Evolutionary conservation across 306 rosid species (phyloP).

Genomic region (Trifolium pratense): DNA sequence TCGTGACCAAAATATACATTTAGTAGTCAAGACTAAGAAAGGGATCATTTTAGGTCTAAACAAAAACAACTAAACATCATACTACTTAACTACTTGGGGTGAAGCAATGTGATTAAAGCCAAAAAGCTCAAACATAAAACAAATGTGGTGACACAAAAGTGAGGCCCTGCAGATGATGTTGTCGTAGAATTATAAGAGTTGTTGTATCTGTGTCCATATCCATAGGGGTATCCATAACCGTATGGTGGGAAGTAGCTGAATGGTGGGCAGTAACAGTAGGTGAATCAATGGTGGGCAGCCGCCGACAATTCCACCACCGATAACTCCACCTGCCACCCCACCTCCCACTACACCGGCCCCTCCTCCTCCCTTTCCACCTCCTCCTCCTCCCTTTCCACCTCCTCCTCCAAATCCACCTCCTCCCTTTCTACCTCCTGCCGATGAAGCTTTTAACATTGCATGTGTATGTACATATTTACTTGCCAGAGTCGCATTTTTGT

Average conservation of each 20-base stretch:
- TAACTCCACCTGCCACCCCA: background rate
- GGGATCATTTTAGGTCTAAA: background rate
- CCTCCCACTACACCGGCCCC: background rate
- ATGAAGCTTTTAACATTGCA: background rate
- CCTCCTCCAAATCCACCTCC: background rate
- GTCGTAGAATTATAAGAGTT: conserved; percentile 17
- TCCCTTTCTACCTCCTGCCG: background rate
- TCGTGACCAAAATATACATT: background rate
- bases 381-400: conserved; percentile 1
- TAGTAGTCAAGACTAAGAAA: background rate
- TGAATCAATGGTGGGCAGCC: no score
- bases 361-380: background rate
- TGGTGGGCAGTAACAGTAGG: no score
- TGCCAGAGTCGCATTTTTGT: background rate
- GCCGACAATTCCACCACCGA: conserved; percentile 8
- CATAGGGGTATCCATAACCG: no score
- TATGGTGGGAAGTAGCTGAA: no score
- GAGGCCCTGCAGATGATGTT: conserved; percentile 20
- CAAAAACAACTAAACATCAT: background rate
- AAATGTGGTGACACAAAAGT: conserved; percentile 7
- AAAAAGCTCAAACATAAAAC: conserved; percentile 7
- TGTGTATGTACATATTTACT: conserved; percentile 6
- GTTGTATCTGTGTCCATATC: no score
- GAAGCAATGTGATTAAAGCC: conserved; percentile 26
- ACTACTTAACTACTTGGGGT: background rate